A percentile compares a stretch with the other conserved stretches of the same genome.
phyloP scores from a whole-genome alignment of 2,329 filamentous ascomycete genomes.

The Xylariaceae sp. region DNA sequence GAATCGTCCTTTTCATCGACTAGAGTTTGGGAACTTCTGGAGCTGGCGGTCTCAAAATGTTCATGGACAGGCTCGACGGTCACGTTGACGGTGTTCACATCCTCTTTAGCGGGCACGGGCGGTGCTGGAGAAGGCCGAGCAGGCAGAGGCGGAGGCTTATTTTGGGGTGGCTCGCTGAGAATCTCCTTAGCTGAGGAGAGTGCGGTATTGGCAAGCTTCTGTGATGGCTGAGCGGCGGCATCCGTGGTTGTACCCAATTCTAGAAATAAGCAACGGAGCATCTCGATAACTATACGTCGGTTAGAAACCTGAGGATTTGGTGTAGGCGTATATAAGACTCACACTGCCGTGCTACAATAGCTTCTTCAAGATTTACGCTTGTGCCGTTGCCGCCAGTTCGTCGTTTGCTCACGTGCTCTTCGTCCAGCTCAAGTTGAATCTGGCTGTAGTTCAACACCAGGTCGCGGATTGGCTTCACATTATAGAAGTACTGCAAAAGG shows the following conservation, averaged over 20 bases:
- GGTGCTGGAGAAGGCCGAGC: conserved; percentile 40
- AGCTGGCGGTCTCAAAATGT: conserved; percentile 39
- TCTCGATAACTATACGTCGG: conserved; percentile 59
- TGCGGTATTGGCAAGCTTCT: conserved; percentile 75
- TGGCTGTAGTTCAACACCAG: conserved; percentile 74
- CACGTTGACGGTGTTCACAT: conserved; percentile 32
- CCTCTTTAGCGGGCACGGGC: conserved; percentile 25
- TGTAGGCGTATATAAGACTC: conserved; percentile 33
- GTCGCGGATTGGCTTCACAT: conserved; percentile 74
- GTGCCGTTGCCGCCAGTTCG: conserved; percentile 66
- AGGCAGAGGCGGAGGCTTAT: conserved; percentile 45
- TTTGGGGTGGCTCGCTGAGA: conserved; percentile 16
- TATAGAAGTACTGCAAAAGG: conserved; percentile 91
- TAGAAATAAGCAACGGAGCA: conserved; percentile 66
- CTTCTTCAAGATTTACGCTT: conserved; percentile 49
- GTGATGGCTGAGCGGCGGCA: conserved; percentile 64
- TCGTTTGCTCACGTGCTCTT: conserved; percentile 59
- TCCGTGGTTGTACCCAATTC: conserved; percentile 62
- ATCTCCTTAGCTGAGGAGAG: conserved; percentile 51
- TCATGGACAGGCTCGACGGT: conserved; percentile 29
- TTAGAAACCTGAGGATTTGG: conserved; percentile 8
- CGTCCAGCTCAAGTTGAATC: conserved; percentile 63
- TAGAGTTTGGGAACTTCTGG: conserved; percentile 48
- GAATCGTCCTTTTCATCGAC: conserved; percentile 39
- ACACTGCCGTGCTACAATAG: conserved; percentile 70